Percentiles rank a stretch among this genome's conserved stretches.
phyloP scores from a whole-genome alignment of 2,329 filamentous ascomycete species.

The Cordyceps cicadae region DNA sequence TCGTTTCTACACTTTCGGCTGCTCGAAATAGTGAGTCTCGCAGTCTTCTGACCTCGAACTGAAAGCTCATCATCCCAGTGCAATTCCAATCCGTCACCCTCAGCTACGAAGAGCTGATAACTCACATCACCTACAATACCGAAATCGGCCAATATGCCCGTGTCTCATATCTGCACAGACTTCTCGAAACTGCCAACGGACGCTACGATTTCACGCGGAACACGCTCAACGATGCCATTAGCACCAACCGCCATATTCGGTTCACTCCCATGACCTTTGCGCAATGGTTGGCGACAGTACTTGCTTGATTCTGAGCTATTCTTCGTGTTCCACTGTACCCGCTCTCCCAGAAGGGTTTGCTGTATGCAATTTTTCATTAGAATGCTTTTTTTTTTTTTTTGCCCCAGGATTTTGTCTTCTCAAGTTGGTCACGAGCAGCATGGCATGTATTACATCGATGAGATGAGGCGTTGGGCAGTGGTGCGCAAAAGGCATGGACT shows the following conservation, averaged over 20 bases:
- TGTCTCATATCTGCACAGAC: constrained; percentile 48
- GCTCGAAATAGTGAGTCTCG: constrained; percentile 39
- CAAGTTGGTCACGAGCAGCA: background rate
- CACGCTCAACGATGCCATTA: constrained; percentile 49
- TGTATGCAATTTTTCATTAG: background rate
- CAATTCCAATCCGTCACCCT: constrained; percentile 30
- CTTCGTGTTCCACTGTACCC: background rate
- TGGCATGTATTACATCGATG: background rate
- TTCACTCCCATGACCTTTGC: constrained; percentile 43
- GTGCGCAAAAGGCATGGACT: background rate
- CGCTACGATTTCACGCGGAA: constrained; percentile 56
- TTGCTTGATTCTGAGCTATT: background rate
- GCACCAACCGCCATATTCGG: constrained; percentile 27
- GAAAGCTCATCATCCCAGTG: constrained; percentile 22
- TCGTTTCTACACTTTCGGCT: constrained; percentile 43
- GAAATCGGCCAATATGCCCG: constrained; percentile 40
- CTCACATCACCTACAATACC: constrained; percentile 33
- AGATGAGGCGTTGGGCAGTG: background rate
- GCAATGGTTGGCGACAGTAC: constrained; percentile 38
- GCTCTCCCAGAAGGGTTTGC: background rate
- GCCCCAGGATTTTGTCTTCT: too few relatives aligned
- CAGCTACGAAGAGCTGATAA: constrained; percentile 32
- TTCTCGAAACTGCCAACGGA: constrained; percentile 60
- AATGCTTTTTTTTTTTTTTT: background rate
- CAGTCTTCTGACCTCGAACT: background rate